Conservation (phyloP, 306 rosid genomes). For the Mimosa pudica region DNA sequence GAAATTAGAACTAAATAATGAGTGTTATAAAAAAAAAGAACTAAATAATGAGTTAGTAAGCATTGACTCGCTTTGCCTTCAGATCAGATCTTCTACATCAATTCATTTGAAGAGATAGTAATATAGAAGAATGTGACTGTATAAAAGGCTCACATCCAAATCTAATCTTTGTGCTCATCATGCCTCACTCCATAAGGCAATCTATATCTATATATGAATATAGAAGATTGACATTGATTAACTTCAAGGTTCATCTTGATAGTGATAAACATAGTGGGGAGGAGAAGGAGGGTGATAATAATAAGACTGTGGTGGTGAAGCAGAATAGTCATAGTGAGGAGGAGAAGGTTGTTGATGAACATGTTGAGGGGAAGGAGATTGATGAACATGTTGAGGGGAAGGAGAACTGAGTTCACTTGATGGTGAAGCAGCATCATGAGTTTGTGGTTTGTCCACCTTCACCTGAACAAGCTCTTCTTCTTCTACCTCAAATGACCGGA, state of each 20-base stretch:
- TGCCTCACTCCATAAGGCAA: not conserved
- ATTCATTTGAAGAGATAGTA: not conserved
- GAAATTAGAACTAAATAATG: slow-evolving; percentile 31
- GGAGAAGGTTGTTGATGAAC: slow-evolving; percentile 24
- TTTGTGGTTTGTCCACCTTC: slow-evolving; percentile 72
- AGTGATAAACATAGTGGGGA: slow-evolving; percentile 52
- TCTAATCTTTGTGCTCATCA: not conserved
- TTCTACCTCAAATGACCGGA: slow-evolving; percentile 74
- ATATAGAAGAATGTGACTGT: not conserved
- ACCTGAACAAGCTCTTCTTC: slow-evolving; percentile 63
- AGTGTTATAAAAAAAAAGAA: too few species aligned
- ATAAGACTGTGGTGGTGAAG: slow-evolving; percentile 52
- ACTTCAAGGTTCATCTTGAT: slow-evolving; percentile 51
- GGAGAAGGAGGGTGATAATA: slow-evolving; percentile 51
- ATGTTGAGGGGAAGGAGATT: slow-evolving; percentile 38
- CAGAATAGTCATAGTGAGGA: slow-evolving; percentile 31
- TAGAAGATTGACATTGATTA: slow-evolving; percentile 4
- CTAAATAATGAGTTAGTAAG: slow-evolving; percentile 32
- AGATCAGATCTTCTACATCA: not conserved
- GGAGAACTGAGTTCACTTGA: slow-evolving; percentile 60
- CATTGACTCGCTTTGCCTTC: slow-evolving; percentile 7
- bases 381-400: slow-evolving; percentile 51
- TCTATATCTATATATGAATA: not conserved
- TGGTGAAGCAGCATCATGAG: slow-evolving; percentile 43
- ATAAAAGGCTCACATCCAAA: not conserved